Evolutionary conservation across 176 grass and related monocot species (phyloP).

Genomic region (Areca catechu): DNA sequence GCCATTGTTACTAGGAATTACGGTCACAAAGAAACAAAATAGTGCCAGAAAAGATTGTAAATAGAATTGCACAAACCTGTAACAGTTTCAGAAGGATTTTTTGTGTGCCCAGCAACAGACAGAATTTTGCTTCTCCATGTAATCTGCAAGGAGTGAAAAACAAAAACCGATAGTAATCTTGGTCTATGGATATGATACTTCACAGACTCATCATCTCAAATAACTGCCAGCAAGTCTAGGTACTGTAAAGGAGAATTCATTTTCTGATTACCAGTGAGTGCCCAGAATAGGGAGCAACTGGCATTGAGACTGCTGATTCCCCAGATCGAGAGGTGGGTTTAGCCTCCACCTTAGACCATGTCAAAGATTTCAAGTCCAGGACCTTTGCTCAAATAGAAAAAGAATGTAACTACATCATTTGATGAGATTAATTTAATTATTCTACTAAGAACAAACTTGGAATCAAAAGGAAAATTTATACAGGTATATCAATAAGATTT

Average conservation of each 20-base stretch:
- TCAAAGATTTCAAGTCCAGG: slow-evolving; percentile 82
- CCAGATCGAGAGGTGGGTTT: slow-evolving; percentile 52
- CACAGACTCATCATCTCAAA: too few relatives aligned
- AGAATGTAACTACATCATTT: not conserved
- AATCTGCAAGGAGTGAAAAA: slow-evolving; percentile 36
- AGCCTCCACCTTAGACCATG: slow-evolving; percentile 85
- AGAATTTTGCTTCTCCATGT: slow-evolving; percentile 75
- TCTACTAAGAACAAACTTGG: too few relatives aligned
- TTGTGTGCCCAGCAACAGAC: slow-evolving; percentile 82
- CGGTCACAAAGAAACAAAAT: too few relatives aligned
- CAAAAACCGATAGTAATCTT: slow-evolving; percentile 8
- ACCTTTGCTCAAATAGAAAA: slow-evolving; percentile 31
- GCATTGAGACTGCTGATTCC: slow-evolving; percentile 35
- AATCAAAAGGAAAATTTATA: too few relatives aligned
- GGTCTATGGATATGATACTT: too few relatives aligned
- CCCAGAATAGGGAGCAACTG: slow-evolving; percentile 72
- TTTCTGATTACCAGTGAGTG: slow-evolving; percentile 80
- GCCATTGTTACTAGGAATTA: too few relatives aligned
- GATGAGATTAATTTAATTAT: too few relatives aligned
- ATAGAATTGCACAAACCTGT: slow-evolving; percentile 49
- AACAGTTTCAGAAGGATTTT: slow-evolving; percentile 79
- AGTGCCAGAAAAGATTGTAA: not conserved
- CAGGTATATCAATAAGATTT: too few relatives aligned
- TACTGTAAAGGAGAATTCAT: not conserved
- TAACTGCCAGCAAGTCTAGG: too few relatives aligned